Evolutionary conservation across 768 basidiomycete genomes (phyloP).

Genomic region (Exidia glandulosa): DNA sequence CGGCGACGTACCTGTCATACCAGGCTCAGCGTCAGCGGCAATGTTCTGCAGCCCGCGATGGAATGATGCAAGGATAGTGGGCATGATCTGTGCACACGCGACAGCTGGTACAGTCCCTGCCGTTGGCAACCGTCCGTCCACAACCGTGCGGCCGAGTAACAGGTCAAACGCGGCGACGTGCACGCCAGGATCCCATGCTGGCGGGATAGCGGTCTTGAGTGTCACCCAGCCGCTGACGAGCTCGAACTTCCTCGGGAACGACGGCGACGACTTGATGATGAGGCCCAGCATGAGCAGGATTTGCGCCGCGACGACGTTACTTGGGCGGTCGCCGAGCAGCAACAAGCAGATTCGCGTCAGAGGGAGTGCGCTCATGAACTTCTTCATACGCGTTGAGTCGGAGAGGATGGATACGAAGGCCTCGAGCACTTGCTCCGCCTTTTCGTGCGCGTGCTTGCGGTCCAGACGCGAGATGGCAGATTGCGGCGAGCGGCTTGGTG

Average conservation of each 20-base stretch:
- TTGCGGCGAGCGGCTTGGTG: constrained; percentile 33
- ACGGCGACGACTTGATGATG: constrained; percentile 40
- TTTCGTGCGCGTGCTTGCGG: constrained; percentile 35
- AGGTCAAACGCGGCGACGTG: constrained; percentile 61
- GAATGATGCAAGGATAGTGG: constrained; percentile 60
- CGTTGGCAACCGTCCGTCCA: neutral
- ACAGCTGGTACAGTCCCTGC: constrained; percentile 14
- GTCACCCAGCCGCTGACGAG: constrained; percentile 75
- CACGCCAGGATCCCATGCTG: constrained; percentile 54
- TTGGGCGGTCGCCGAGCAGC: constrained; percentile 67
- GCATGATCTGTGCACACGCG: constrained; percentile 56
- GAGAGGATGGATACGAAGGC: constrained; percentile 53
- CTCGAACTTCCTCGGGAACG: constrained; percentile 77
- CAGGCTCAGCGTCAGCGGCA: neutral
- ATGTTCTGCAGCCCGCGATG: constrained; percentile 40
- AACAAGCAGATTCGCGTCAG: constrained; percentile 69
- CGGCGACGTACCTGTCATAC: too few species aligned
- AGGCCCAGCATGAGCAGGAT: constrained; percentile 50
- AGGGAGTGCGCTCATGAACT: constrained; percentile 65
- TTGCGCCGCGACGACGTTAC: constrained; percentile 44
- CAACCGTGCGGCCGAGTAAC: constrained; percentile 39
- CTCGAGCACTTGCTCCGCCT: constrained; percentile 58
- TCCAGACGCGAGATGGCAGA: constrained; percentile 51
- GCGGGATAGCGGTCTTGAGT: constrained; percentile 55
- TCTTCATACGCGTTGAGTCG: constrained; percentile 45